Percentiles rank a stretch among this genome's conserved stretches.
Evolutionary conservation across 2,329 filamentous ascomycete species (phyloP).

Genomic region (Ceratocystis cacaofunesta): DNA sequence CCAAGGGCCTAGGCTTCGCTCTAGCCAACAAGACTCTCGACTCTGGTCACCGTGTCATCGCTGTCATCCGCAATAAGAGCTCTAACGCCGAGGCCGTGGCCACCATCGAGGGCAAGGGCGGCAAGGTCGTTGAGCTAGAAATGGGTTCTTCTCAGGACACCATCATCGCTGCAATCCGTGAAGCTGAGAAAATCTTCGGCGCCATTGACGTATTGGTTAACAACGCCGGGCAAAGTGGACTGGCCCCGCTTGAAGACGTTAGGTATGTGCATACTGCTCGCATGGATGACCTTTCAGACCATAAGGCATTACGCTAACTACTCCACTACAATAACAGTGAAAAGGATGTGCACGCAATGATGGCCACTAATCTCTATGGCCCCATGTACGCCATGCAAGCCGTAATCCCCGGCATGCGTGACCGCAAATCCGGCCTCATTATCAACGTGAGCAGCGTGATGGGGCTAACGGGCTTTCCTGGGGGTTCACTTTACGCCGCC

Average conservation of each 20-base stretch:
- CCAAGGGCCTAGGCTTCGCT: constrained; percentile 32
- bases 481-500: constrained; percentile 29
- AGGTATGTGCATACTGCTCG: constrained; percentile 7
- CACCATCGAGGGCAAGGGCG: constrained; percentile 21
- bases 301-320: not conserved
- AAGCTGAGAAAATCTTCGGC: constrained; percentile 27
- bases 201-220: constrained; percentile 33
- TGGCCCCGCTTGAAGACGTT: constrained; percentile 31
- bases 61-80: constrained; percentile 29
- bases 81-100: constrained; percentile 24
- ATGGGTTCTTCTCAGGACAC: constrained; percentile 26
- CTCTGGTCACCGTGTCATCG: constrained; percentile 33
- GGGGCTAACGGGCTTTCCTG: constrained; percentile 28
- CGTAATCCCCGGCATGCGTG: constrained; percentile 33
- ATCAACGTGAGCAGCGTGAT: constrained; percentile 34
- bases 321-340: constrained; percentile 20
- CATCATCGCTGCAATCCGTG: constrained; percentile 25
- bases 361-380: constrained; percentile 36
- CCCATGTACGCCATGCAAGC: constrained; percentile 33
- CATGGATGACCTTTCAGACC: too few species aligned
- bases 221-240: constrained; percentile 31
- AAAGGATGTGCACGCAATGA: constrained; percentile 28
- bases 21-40: constrained; percentile 30
- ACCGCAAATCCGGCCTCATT: constrained; percentile 28
- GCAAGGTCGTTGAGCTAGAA: constrained; percentile 27